Conservation (phyloP, 164 flowering plant genomes). For the Brasenia schreberi region DNA sequence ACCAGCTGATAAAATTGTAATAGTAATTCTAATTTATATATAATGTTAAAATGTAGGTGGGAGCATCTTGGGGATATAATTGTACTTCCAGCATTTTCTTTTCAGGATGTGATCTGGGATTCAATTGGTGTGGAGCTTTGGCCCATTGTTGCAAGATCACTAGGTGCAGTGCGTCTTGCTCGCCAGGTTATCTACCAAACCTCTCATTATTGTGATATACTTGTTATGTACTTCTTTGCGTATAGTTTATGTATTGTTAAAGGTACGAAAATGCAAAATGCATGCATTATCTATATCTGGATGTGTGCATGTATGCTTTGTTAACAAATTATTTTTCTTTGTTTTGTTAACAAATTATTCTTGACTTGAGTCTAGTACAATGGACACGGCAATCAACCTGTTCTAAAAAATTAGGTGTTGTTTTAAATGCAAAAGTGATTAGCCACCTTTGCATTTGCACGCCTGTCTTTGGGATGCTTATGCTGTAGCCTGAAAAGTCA, state of each 20-base stretch:
- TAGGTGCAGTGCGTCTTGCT: slow-evolving; percentile 69
- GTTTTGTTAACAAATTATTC: too few species aligned
- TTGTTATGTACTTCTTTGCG: not conserved
- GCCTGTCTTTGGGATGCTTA: too few species aligned
- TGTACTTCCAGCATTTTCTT: slow-evolving; percentile 73
- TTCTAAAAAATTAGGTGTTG: too few species aligned
- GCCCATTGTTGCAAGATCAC: slow-evolving; percentile 57
- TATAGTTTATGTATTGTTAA: not conserved
- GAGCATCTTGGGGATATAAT: slow-evolving; percentile 79
- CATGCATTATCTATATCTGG: too few species aligned
- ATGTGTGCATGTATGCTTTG: too few species aligned
- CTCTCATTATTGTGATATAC: not conserved
- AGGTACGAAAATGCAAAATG: not conserved
- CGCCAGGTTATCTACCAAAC: slow-evolving; percentile 47
- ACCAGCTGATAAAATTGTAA: not conserved
- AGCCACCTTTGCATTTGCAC: too few species aligned
- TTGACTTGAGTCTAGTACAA: too few species aligned
- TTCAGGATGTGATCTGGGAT: slow-evolving; percentile 69
- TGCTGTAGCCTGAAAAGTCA: too few species aligned
- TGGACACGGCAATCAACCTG: too few species aligned
- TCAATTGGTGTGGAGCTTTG: slow-evolving; percentile 60
- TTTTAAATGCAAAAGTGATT: too few species aligned
- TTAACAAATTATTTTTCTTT: too few species aligned
- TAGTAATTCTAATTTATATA: not conserved
- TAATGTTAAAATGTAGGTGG: slow-evolving; percentile 42